Evolutionary conservation across 805 yeast genomes (phyloP).

Genomic region (Candida quercuum): DNA sequence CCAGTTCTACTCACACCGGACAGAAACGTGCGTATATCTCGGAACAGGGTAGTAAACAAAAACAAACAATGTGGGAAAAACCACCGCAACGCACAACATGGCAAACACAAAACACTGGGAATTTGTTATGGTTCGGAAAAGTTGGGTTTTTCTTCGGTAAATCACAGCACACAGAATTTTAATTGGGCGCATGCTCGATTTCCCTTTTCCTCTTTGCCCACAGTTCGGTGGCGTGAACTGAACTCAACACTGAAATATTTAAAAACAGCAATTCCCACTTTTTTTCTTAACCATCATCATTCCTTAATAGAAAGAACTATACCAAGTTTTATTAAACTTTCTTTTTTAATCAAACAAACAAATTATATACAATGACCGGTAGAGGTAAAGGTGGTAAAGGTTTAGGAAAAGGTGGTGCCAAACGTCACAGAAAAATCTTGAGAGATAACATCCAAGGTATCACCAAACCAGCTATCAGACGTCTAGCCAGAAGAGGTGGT

Average conservation of each 20-base stretch:
- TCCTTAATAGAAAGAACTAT: neutral
- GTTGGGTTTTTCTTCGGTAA: neutral
- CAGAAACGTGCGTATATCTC: constrained; percentile 9
- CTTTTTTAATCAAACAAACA: constrained; percentile 10
- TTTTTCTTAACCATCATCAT: neutral
- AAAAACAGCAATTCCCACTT: constrained; percentile 2
- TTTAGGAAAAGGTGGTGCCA: constrained; percentile 99
- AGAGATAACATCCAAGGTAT: constrained; percentile 99
- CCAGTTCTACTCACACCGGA: too few species aligned
- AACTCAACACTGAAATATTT: neutral
- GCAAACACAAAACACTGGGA: too few species aligned
- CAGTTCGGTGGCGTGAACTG: too few species aligned
- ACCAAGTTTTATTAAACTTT: neutral
- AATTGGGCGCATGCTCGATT: too few species aligned
- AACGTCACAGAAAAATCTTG: constrained; percentile 99
- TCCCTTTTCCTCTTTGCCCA: too few species aligned
- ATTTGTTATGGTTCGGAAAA: too few species aligned
- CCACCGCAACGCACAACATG: too few species aligned
- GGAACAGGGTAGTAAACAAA: too few species aligned
- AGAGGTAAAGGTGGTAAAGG: constrained; percentile 99
- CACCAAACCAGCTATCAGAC: constrained; percentile 99
- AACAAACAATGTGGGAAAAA: neutral
- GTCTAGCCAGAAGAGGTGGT: constrained; percentile 99
- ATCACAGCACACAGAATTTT: neutral
- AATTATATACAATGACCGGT: constrained; percentile 73